phyloP scores from a whole-genome alignment of 108 stramenopile species.

The Ochromonas danica region DNA sequence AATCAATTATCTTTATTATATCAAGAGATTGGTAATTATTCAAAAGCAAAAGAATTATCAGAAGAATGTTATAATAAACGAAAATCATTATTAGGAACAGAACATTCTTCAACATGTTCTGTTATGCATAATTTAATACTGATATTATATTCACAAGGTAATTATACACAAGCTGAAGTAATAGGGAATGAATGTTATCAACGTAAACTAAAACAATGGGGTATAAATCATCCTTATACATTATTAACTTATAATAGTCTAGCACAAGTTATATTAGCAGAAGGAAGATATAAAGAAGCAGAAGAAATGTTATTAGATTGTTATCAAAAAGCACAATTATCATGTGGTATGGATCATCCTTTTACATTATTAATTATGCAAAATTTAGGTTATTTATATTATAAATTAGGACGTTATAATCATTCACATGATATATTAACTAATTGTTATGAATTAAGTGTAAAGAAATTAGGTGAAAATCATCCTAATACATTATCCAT shows the following conservation, averaged over 20 bases:
- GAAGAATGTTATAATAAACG: constrained; percentile 2
- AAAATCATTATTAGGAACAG: background rate
- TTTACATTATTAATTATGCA: background rate
- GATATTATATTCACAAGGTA: no score
- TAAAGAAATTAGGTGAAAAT: background rate
- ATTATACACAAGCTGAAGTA: no score
- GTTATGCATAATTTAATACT: background rate
- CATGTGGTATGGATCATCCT: background rate
- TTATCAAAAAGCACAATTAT: background rate
- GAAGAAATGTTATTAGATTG: background rate
- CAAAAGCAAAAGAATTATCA: background rate
- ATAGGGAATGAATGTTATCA: no score
- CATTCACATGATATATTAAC: background rate
- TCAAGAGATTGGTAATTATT: background rate
- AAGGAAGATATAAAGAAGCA: background rate
- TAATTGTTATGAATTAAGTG: background rate
- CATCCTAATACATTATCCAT: background rate
- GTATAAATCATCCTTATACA: no score
- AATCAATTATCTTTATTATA: background rate
- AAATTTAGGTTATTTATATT: background rate
- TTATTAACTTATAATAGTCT: no score
- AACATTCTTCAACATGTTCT: background rate
- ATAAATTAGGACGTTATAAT: background rate
- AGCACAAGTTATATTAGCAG: no score
- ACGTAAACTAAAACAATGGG: no score